Base-by-base conservation (phyloP, 176 grass and related monocot species). In the Elymus sibiricus region DNA sequence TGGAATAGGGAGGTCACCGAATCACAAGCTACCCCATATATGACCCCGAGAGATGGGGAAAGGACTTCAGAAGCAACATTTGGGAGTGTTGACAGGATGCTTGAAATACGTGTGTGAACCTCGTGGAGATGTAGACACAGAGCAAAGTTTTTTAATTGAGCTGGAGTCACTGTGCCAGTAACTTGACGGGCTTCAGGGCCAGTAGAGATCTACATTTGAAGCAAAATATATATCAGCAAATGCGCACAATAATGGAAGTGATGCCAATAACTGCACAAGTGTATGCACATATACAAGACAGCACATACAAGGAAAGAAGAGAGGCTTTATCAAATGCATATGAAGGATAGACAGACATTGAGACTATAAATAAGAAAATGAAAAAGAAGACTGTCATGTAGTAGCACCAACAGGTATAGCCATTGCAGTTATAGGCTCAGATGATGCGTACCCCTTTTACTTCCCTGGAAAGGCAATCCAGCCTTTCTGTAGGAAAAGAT, bases 101-200 rank as follows among this genome's bases (percentile, higher is more conserved):
- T 86, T 40, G 94, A 94, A 82, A 96, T 93, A 78, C 85, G 90
- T 34, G 90, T 90, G 83, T 96, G 92, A 70, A 99, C 86, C 82
- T 99, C 97, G 88, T 99, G 97, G 62, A 99, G 90, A 85, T 96
- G 94, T 84, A 92, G 90, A 74, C 92, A 99, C 55, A 99, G 86
- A 82, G 90, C 89, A 82, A 99, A 99, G 76, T 96, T 99, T 82
- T 96, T 99, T 3, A 99, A 83, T 87, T 99, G 97, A 75, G 94
- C 88, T 77, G 92, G 78, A 88, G 86, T 99, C 51, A 83, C 92
- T 74, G 90, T 84, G 51, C 94, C 80, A 24, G 89, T 91, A 71
- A 99, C 90, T 88, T 99, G 97, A 31, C 90, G 87, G 6, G 97
- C 90, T 91, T 99, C 97, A 51, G 86, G 90, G 27, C 97, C 97